Base-by-base conservation (phyloP, 768 basidiomycete species). In the Serendipita sp. region DNA sequence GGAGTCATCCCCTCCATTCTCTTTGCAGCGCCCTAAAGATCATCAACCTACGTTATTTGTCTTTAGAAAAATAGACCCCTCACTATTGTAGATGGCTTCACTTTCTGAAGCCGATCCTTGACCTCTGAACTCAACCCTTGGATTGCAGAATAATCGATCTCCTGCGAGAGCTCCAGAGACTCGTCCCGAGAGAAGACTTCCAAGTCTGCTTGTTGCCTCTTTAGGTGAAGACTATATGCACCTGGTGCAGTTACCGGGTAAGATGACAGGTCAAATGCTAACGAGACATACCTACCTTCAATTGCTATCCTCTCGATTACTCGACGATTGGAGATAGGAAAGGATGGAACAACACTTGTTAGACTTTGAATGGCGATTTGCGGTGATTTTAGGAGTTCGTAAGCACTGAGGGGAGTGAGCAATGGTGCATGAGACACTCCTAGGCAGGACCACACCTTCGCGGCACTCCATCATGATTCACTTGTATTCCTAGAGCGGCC, bases 1-100 rank as follows among this genome's bases (percentile, higher is more conserved):
- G 91, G 91, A 2, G 92, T 95, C 82, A 94, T 89, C 5, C 92
- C 92, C 71, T 94, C 91, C 83, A 94, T 91, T 32, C 91, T 78
- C 73, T 91, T 92, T 15, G 88, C 92, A 2, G 88, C 87, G n/a
- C 91, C 91, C 91, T 92, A 64, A 11, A 32, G 38, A 41, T 32
- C 44, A 38, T 65, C 11, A 46, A 32, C 18, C 28, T 48, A 64
- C 34, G 38, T 28, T 23, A n/a, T 23, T 32, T 36, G 23, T 44
- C 38, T 18, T 16, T 28, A 35, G 44, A 38, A 34, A 15, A 34
- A 15, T 8, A 48, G 41, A 28, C 0, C 30, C 72, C 78, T 68
- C 68, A 85, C 89, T 64, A 93, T 80, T 8, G 83, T 91, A 15
- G 79, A 78, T 0, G 92, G 92, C 60, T 81, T 75, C 1, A 86